Base-by-base conservation (phyloP, 805 yeast genomes). In the Candida ficus region DNA sequence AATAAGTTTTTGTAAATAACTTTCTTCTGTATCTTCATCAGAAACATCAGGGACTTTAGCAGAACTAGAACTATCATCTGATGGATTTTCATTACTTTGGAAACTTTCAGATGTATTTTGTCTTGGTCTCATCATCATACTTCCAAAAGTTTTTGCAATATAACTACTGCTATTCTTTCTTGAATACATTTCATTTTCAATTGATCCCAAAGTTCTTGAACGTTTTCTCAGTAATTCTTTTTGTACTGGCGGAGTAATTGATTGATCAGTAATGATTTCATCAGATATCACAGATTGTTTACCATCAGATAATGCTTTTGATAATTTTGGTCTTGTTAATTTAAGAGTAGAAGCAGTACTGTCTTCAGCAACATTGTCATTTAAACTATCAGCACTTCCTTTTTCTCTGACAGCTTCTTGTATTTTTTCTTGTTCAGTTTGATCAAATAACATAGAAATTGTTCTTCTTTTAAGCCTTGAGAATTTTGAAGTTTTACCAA, bases 61-160 rank as follows among this genome's bases (percentile, higher is more conserved):
- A 61, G 59, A 2, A 44, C 43, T 1, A 52, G 52, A 12, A 8
- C 31, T 16, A 9, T 33, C 37, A 5, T 35, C 41, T 5, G 44
- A 26, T 4, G 11, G 5, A 4, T 18, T 19, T 2, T 29, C 38
- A 48, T 44, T 27, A 9, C 29, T 53, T 52, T n/a, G 33, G 6
- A 39, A 38, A 4, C 48, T 34, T 14, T 31, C 44, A 19, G 45
- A 30, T 32, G 48, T 36, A 17, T 20, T 29, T 33, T n/a, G 38
- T 25, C 58, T 44, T 6, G 62, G 56, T 38, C 61, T 56, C 36
- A 61, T 30, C 47, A 61, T 54, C 44, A 66, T 53, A 44, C 58
- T 64, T 29, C 65, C 65, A 16, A 67, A 41, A 0, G 69, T 60
- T 40, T 58, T 64, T 2, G 62, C 70, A 10, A 67, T n/a, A n/a